A percentile compares a stretch with the other conserved stretches of the same genome.
phyloP scores from a whole-genome alignment of 208 protist species.

The Vickermania ingenoplastis region DNA sequence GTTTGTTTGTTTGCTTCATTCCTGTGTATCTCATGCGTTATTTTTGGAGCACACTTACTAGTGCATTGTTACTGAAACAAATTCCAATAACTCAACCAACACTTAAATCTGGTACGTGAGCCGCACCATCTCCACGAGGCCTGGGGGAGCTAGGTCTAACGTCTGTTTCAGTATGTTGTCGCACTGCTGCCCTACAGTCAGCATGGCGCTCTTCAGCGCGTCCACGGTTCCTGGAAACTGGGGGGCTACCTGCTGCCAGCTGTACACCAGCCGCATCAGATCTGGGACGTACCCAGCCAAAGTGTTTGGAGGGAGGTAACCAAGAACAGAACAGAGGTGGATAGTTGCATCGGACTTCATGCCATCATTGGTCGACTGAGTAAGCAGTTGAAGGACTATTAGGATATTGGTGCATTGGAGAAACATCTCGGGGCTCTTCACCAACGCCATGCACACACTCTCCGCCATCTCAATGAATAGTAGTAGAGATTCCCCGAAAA shows the following conservation, averaged over 20 bases:
- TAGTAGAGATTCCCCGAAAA: constrained; percentile 50
- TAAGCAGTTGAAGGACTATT: constrained; percentile 40
- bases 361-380: constrained; percentile 38
- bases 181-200: constrained; percentile 12
- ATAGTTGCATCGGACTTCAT: constrained; percentile 75
- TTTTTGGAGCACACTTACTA: no score
- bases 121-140: constrained; percentile 19
- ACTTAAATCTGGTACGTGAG: constrained; percentile 10
- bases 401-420: constrained; percentile 31
- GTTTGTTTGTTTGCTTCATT: no score
- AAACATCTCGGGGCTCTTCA: constrained; percentile 11
- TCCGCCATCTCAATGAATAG: constrained; percentile 62
- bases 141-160: constrained; percentile 12
- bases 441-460: constrained; percentile 42
- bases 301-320: constrained; percentile 16
- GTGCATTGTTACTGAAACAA: no score
- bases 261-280: constrained; percentile 52
- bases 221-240: constrained; percentile 36
- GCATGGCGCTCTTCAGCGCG: constrained; percentile 19
- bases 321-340: constrained; percentile 37
- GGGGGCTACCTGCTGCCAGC: constrained; percentile 46
- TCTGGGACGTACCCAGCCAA: constrained; percentile 21
- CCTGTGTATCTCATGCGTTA: no score
- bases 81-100: neutral
- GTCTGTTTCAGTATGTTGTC: constrained; percentile 13